A percentile compares a stretch with the other conserved stretches of the same genome.
phyloP scores from a whole-genome alignment of 371 early-diverging fungal genomes.

The Rhizopus stolonifer region DNA sequence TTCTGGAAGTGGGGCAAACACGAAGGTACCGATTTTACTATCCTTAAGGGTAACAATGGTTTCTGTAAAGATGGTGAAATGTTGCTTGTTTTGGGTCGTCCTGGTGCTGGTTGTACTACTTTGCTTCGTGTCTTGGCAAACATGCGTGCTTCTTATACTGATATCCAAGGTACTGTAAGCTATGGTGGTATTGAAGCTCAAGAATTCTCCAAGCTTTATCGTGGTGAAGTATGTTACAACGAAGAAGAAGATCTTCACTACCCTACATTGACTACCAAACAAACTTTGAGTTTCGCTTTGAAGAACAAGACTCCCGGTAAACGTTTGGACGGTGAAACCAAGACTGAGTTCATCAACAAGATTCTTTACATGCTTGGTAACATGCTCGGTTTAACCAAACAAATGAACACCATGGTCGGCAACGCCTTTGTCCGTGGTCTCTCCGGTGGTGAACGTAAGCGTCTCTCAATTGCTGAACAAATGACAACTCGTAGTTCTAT shows the following conservation, averaged over 20 bases:
- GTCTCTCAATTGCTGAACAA: conserved; percentile 75
- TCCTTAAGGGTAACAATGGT: conserved; percentile 46
- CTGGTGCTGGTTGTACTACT: conserved; percentile 59
- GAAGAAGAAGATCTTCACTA: conserved; percentile 60
- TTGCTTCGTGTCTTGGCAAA: conserved; percentile 56
- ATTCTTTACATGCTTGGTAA: conserved; percentile 46
- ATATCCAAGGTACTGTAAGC: conserved; percentile 41
- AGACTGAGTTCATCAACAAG: conserved; percentile 28
- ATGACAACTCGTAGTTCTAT: conserved; percentile 65
- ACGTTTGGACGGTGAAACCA: conserved; percentile 39
- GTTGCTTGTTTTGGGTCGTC: conserved; percentile 59
- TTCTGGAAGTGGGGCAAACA: conserved; percentile 40
- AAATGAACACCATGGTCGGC: conserved; percentile 72
- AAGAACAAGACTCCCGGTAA: conserved; percentile 53
- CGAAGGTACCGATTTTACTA: conserved; percentile 34
- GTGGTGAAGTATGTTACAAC: conserved; percentile 54
- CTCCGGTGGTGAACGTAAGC: conserved; percentile 76
- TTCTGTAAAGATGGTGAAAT: conserved; percentile 59
- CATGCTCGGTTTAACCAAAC: conserved; percentile 59
- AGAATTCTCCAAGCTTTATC: conserved; percentile 38
- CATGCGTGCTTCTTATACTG: conserved; percentile 42
- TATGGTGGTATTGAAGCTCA: conserved; percentile 52
- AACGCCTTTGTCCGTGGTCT: conserved; percentile 69
- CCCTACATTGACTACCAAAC: conserved; percentile 52
- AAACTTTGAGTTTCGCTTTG: conserved; percentile 57